Evolutionary conservation across 371 early-diverging fungal genomes (phyloP).

Genomic region (Phascolomyces articulosus): DNA sequence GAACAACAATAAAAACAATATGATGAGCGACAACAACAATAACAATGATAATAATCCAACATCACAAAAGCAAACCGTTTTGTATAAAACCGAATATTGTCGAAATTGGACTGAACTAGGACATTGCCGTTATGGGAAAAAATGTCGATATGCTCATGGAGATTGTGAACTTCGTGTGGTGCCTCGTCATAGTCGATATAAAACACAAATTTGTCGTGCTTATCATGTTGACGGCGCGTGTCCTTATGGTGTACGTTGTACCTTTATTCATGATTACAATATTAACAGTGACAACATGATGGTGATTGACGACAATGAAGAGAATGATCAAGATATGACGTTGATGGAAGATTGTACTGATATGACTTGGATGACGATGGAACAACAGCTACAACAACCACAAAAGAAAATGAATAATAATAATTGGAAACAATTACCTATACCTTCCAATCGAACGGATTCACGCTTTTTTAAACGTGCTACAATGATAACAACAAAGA

Average conservation of each 20-base stretch:
- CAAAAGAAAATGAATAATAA: neutral
- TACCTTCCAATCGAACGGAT: constrained; percentile 19
- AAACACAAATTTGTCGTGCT: constrained; percentile 88
- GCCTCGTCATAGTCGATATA: constrained; percentile 93
- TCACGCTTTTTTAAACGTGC: constrained; percentile 19
- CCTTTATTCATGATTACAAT: constrained; percentile 82
- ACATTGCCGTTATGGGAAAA: constrained; percentile 79
- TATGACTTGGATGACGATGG: too few species aligned
- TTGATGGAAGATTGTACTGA: too few species aligned
- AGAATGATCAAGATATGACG: too few species aligned
- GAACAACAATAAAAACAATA: neutral
- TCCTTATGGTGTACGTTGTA: constrained; percentile 94
- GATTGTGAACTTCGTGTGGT: constrained; percentile 78
- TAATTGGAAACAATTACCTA: constrained; percentile 12
- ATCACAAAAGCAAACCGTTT: constrained; percentile 55
- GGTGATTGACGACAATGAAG: too few species aligned
- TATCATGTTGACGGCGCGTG: constrained; percentile 93
- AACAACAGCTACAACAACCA: neutral
- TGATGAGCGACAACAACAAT: too few species aligned
- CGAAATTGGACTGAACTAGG: constrained; percentile 88
- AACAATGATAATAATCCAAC: constrained; percentile 6
- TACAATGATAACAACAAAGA: neutral
- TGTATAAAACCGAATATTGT: constrained; percentile 98
- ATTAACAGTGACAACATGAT: neutral
- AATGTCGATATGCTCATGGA: constrained; percentile 98